Evolutionary conservation across 306 rosid genomes (phyloP).

Genomic region (Quercus berberidifolia): DNA sequence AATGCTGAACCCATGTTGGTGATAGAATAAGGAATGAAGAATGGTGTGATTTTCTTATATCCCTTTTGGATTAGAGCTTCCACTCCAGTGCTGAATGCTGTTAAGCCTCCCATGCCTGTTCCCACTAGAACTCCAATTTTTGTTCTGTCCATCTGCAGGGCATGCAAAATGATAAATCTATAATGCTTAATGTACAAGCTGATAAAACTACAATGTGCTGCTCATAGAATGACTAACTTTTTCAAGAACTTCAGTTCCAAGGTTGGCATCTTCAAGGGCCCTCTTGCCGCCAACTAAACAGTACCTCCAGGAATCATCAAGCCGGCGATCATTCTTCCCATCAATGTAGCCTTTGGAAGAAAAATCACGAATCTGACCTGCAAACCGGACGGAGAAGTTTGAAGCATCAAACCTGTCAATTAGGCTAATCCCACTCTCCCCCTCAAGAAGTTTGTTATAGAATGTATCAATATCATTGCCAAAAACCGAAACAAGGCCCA

Average conservation of each 20-base stretch:
- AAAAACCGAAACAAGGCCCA: slow-evolving; percentile 70
- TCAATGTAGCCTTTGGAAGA: slow-evolving; percentile 58
- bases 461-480: slow-evolving; percentile 54
- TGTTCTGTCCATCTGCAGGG: slow-evolving; percentile 54
- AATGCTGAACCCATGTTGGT: slow-evolving; percentile 70
- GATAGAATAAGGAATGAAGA: slow-evolving; percentile 52
- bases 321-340: slow-evolving; percentile 49
- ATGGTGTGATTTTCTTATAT: slow-evolving; percentile 49
- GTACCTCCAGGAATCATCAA: slow-evolving; percentile 66
- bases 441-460: slow-evolving; percentile 62
- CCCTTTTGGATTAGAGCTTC: slow-evolving; percentile 48
- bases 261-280: slow-evolving; percentile 72
- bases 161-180: background rate
- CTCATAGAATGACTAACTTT: slow-evolving; percentile 30
- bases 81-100: slow-evolving; percentile 43
- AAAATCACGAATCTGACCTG: slow-evolving; percentile 58
- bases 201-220: background rate
- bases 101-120: slow-evolving; percentile 66
- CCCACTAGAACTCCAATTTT: slow-evolving; percentile 64
- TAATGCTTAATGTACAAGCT: background rate
- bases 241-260: slow-evolving; percentile 49
- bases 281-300: slow-evolving; percentile 61
- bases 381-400: slow-evolving; percentile 47
- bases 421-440: slow-evolving; percentile 70
- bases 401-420: slow-evolving; percentile 70